Percentiles rank a stretch among this genome's conserved stretches.
Conservation (phyloP, 2,329 filamentous ascomycete genomes). For the Beauveria pseudobassiana region DNA sequence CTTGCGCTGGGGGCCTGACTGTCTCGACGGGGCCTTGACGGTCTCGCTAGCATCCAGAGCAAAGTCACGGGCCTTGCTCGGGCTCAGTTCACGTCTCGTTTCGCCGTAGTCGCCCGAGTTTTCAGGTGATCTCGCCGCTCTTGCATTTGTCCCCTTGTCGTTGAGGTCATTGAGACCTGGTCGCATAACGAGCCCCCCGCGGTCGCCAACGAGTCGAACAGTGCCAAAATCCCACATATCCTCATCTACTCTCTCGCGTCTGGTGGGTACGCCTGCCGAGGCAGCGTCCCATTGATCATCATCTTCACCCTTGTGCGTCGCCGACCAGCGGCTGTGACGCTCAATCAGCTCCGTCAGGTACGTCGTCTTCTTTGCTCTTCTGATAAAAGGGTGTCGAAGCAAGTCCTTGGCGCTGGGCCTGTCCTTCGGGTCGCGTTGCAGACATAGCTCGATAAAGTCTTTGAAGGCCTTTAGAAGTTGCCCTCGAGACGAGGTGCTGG, state of each 20-base stretch:
- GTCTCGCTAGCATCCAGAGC: slow-evolving; percentile 42
- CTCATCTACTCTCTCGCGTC: slow-evolving; percentile 57
- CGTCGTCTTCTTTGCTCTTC: slow-evolving; percentile 88
- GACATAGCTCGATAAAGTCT: slow-evolving; percentile 74
- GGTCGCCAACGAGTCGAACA: slow-evolving; percentile 69
- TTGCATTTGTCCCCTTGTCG: slow-evolving; percentile 71
- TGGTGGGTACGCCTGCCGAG: slow-evolving; percentile 42
- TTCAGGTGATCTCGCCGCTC: slow-evolving; percentile 49
- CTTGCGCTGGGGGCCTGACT: slow-evolving; percentile 54
- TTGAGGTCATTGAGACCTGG: slow-evolving; percentile 65
- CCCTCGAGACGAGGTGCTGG: slow-evolving; percentile 74
- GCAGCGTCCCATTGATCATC: slow-evolving; percentile 54
- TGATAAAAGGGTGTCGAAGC: slow-evolving; percentile 82
- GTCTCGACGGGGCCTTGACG: slow-evolving; percentile 50
- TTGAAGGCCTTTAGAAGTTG: slow-evolving; percentile 75
- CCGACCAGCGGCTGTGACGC: slow-evolving; percentile 78
- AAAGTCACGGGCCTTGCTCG: slow-evolving; percentile 43
- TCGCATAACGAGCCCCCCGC: slow-evolving; percentile 47
- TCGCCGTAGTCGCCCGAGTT: slow-evolving; percentile 44
- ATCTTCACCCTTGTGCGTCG: slow-evolving; percentile 65
- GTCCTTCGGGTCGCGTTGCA: slow-evolving; percentile 84
- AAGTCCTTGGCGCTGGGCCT: slow-evolving; percentile 81
- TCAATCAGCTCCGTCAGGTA: slow-evolving; percentile 95
- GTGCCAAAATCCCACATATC: slow-evolving; percentile 99
- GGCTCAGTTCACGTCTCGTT: slow-evolving; percentile 41